Conservation (phyloP, 2,329 filamentous ascomycete genomes). For the Colletotrichum sp. region DNA sequence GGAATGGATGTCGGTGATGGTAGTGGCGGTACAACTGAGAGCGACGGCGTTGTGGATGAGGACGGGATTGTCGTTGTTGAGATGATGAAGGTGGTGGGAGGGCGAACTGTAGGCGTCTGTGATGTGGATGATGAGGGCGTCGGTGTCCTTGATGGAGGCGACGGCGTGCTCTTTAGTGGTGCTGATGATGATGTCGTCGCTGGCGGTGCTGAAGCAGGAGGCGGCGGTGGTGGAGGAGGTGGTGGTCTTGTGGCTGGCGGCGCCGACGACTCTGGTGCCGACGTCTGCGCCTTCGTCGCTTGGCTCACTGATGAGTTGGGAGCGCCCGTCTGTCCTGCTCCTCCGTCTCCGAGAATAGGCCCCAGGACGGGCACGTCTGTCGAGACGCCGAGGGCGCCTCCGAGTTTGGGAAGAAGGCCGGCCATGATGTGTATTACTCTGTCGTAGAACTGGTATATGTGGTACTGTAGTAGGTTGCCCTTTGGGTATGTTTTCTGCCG, state of each 20-base stretch:
- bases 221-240: not conserved
- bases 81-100: conserved; percentile 14
- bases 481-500: not conserved
- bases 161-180: not conserved
- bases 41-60: not conserved
- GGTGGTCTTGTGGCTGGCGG: not conserved
- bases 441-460: not conserved
- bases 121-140: not conserved
- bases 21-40: not conserved
- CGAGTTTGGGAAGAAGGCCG: not conserved
- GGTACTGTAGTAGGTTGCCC: not conserved
- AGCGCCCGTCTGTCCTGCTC: not conserved
- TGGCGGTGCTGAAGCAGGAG: not conserved
- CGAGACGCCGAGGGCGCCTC: not conserved
- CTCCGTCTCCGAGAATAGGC: not conserved
- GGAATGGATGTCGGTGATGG: conserved; percentile 5
- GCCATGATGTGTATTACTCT: conserved; percentile 8
- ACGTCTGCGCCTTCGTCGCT: not conserved
- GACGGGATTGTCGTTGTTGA: not conserved
- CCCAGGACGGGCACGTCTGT: not conserved
- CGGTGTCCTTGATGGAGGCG: not conserved
- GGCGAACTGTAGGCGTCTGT: not conserved
- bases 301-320: not conserved
- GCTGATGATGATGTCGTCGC: not conserved
- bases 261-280: not conserved